Evolutionary conservation across 2,329 filamentous ascomycete species (phyloP).

Genomic region (Ophiocordyceps sinensis): DNA sequence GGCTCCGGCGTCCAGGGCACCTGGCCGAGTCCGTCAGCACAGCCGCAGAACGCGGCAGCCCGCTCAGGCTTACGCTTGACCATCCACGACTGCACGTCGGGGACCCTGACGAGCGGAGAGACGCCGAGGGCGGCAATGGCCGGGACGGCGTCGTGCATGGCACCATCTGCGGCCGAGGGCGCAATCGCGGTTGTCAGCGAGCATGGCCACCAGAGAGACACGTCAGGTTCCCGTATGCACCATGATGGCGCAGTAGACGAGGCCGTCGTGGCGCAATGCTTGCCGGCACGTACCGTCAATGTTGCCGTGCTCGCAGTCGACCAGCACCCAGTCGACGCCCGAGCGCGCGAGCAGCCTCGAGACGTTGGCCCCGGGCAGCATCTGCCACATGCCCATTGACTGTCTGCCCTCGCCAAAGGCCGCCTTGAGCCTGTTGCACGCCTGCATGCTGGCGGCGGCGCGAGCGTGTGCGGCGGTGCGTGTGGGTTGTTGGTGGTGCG

Average conservation of each 20-base stretch:
- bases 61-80: conserved; percentile 22
- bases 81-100: conserved; percentile 32
- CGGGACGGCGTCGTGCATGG: conserved; percentile 39
- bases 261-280: background rate
- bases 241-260: too few relatives aligned
- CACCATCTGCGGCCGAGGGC: conserved; percentile 18
- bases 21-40: conserved; percentile 7
- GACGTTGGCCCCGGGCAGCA: conserved; percentile 45
- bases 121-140: conserved; percentile 33
- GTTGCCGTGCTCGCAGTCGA: conserved; percentile 39
- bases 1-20: conserved; percentile 35
- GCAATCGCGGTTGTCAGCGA: background rate
- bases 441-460: conserved; percentile 20
- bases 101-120: conserved; percentile 33
- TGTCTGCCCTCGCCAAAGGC: conserved; percentile 32
- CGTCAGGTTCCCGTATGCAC: too few relatives aligned
- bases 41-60: too few relatives aligned
- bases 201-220: background rate
- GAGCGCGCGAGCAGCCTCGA: conserved; percentile 44
- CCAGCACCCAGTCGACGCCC: conserved; percentile 53
- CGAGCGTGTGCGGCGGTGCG: background rate
- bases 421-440: conserved; percentile 32
- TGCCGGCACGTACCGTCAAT: conserved; percentile 23
- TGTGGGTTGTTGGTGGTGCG: too few relatives aligned
- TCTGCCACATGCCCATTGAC: conserved; percentile 48